Base-by-base conservation (phyloP, 1,284 basidiomycete genomes). In the Fomitopsis betulina region DNA sequence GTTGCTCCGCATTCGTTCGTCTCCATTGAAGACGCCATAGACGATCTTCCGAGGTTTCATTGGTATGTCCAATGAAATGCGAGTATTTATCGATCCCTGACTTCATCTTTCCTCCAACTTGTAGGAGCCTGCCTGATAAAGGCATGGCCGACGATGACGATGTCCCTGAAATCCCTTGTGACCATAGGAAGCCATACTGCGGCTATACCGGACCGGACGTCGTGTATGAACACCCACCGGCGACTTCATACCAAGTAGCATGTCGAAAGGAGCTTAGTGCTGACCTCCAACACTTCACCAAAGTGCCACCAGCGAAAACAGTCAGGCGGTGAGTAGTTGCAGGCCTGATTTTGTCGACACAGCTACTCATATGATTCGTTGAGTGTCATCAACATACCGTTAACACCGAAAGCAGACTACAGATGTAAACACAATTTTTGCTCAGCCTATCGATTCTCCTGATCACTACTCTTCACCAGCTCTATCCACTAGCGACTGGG, bases 21-120 rank as follows among this genome's bases (percentile, higher is more conserved):
- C 8, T 80, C 82, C 0, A 78, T 90, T 47, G 75, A 79, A 15
- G 87, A 90, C 65, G 87, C 89, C 0, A 89, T 91, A 53, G 73
- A 76, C 3, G 89, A 91, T 67, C 73, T 91, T 13, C 83, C 81
- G 2, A 75, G 68, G 5, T 91, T 85, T 67, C 84, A 91, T 59
- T 91, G 88, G 89, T 88, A 67, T 25, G 76, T 55, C 23, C 32
- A n/a, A 0, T 52, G 5, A 37, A 25, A n/a, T n/a, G n/a, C 17
- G 17, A 53, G 17, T 50, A 32, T 17, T 47, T 3, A 35, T 35
- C 1, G n/a, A 12, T 37, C 13, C 52, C 10, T 40, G 25, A 37
- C 27, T 17, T 15, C 32, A n/a, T 30, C 19, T 27, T 27, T 75
- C 67, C 60, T 76, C 73, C 57, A 82, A 6, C 13, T 37, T 15